A percentile compares a stretch with the other conserved stretches of the same genome.
These are phyloP conservation scores for Clonostachys rosea DNA, from an alignment of 2,329 filamentous ascomycete species.

Conservation along the genomic window DNA sequence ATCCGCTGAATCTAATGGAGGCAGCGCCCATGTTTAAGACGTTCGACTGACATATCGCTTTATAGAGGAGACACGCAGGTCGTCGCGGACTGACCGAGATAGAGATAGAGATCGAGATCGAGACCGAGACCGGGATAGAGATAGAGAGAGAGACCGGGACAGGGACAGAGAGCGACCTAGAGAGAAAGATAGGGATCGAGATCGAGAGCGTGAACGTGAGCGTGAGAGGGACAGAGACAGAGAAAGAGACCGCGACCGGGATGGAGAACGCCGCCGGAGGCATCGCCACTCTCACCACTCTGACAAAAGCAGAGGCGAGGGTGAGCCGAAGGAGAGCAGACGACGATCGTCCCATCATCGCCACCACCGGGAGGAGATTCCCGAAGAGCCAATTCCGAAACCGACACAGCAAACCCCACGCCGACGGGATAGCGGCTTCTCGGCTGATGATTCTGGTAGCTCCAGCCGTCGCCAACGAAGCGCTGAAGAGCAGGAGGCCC, in stretches of 20 bases:
- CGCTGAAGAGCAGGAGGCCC: slow-evolving; percentile 42
- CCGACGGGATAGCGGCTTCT: slow-evolving; percentile 40
- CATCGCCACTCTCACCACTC: slow-evolving; percentile 20
- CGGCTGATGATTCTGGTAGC: slow-evolving; percentile 30
- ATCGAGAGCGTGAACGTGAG: too few species aligned
- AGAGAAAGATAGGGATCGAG: too few species aligned
- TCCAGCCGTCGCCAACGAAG: slow-evolving; percentile 30
- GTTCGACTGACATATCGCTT: too few species aligned
- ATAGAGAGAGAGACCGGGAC: too few species aligned
- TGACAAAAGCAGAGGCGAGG: slow-evolving; percentile 21
- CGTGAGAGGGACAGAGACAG: not conserved
- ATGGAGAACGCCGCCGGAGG: slow-evolving; percentile 32
- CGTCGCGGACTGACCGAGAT: too few species aligned
- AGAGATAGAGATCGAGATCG: too few species aligned
- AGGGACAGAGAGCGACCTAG: too few species aligned
- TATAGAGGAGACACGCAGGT: too few species aligned
- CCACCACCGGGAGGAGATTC: slow-evolving; percentile 2
- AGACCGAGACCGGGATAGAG: too few species aligned
- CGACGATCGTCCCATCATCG: slow-evolving; percentile 15
- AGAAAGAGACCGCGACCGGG: slow-evolving; percentile 21
- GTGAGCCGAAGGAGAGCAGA: slow-evolving; percentile 18
- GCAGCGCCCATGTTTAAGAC: too few species aligned
- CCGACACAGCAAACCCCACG: slow-evolving; percentile 24
- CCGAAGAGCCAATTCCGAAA: too few species aligned
- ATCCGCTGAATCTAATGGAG: too few species aligned